A percentile compares a stretch with the other conserved stretches of the same genome.
These are phyloP conservation scores for Petrea volubilis DNA, from an alignment of 257 asterid species.

Conservation along the genomic window DNA sequence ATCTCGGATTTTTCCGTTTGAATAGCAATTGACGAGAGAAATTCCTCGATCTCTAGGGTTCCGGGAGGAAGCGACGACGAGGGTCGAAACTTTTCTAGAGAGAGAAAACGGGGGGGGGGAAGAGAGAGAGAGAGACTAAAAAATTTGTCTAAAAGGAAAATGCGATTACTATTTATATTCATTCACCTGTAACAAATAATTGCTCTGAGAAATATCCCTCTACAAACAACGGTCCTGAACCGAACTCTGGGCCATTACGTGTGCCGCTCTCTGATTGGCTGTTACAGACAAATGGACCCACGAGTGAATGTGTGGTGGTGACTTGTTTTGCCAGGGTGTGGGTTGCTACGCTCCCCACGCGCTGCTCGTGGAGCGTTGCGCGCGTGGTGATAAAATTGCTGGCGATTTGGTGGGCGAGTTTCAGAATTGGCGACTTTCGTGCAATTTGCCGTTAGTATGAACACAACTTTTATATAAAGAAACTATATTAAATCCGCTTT, in stretches of 20 bases:
- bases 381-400: slow-evolving; percentile 4
- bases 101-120: slow-evolving; percentile 2
- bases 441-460: neutral
- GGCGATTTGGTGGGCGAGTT: neutral
- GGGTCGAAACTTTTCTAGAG: slow-evolving; percentile 31
- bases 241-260: neutral
- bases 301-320: neutral
- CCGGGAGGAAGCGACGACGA: slow-evolving; percentile 27
- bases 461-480: neutral
- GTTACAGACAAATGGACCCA: neutral
- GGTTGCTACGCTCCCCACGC: neutral
- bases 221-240: slow-evolving; percentile 6
- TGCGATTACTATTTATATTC: neutral
- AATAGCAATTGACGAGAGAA: slow-evolving; percentile 29
- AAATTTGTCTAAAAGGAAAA: neutral
- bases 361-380: neutral
- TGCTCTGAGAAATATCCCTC: slow-evolving; percentile 5
- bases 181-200: slow-evolving; percentile 12
- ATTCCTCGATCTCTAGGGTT: slow-evolving; percentile 43
- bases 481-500: neutral
- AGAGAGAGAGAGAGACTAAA: neutral
- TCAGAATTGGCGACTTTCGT: slow-evolving; percentile 10
- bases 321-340: slow-evolving; percentile 1
- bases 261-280: slow-evolving; percentile 17
- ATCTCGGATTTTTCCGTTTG: slow-evolving; percentile 19